phyloP scores from a whole-genome alignment of 768 basidiomycete genomes.

The Pleurotus djamor region DNA sequence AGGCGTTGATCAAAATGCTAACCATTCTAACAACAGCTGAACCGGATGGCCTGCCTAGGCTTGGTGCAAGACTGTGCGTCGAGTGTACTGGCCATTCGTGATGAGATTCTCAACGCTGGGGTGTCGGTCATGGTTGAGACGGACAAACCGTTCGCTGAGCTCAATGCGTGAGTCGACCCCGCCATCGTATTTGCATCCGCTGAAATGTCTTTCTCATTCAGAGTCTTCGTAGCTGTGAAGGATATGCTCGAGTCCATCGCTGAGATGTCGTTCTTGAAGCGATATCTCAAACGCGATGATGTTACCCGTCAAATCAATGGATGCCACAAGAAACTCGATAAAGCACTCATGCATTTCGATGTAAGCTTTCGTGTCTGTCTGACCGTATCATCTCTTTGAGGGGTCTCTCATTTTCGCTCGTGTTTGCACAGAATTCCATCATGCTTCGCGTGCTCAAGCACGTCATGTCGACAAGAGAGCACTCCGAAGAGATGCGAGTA shows the following conservation, averaged over 20 bases:
- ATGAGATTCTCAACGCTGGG: constrained; percentile 62
- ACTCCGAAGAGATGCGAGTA: constrained; percentile 15
- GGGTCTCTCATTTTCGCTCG: not conserved
- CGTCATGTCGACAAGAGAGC: constrained; percentile 37
- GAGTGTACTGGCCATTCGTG: constrained; percentile 59
- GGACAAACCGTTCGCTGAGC: constrained; percentile 41
- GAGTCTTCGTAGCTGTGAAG: not conserved
- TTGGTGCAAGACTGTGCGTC: constrained; percentile 74
- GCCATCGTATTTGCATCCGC: not conserved
- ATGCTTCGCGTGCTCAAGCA: constrained; percentile 55
- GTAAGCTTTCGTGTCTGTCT: constrained; percentile 23
- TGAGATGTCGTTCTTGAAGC: constrained; percentile 53
- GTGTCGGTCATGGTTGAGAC: constrained; percentile 47
- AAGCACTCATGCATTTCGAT: constrained; percentile 51
- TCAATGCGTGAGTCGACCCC: constrained; percentile 41
- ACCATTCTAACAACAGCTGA: constrained; percentile 45
- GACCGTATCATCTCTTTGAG: constrained; percentile 13
- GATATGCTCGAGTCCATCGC: constrained; percentile 24
- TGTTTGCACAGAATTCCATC: constrained; percentile 32
- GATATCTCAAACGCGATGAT: constrained; percentile 62
- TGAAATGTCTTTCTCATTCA: not conserved
- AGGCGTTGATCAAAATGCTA: not conserved
- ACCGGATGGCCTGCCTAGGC: constrained; percentile 65
- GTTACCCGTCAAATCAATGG: constrained; percentile 44
- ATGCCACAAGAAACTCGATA: constrained; percentile 51